phyloP scores from a whole-genome alignment of 1,284 basidiomycete species.

The Hymenochaete sp. region DNA sequence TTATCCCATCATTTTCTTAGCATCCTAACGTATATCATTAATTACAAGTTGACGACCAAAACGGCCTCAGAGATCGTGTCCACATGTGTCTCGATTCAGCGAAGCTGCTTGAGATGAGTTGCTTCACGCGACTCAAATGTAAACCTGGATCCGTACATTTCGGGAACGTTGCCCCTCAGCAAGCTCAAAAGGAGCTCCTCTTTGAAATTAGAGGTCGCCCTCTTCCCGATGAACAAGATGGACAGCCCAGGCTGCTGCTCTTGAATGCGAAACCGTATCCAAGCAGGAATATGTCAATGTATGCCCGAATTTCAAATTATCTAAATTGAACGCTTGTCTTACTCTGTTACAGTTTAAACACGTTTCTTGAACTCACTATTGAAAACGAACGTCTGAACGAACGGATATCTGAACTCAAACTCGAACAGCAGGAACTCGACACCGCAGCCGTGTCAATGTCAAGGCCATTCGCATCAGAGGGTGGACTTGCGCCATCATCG shows the following conservation, averaged over 20 bases:
- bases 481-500: neutral
- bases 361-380: constrained; percentile 68
- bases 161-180: constrained; percentile 18
- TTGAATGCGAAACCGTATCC: constrained; percentile 71
- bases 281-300: constrained; percentile 64
- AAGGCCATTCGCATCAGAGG: neutral
- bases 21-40: neutral
- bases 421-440: neutral
- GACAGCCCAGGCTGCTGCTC: constrained; percentile 46
- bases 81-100: constrained; percentile 40
- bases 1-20: neutral
- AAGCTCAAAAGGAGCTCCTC: constrained; percentile 41
- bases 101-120: too few relatives aligned
- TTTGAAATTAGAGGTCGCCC: constrained; percentile 70
- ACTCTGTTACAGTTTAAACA: constrained; percentile 49
- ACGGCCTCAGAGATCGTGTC: constrained; percentile 48
- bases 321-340: constrained; percentile 6
- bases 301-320: constrained; percentile 25
- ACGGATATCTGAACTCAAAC: constrained; percentile 23
- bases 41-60: constrained; percentile 62
- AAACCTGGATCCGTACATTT: constrained; percentile 23
- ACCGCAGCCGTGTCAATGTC: neutral
- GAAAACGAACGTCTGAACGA: constrained; percentile 66
- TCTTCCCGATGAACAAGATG: constrained; percentile 38
- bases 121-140: constrained; percentile 57